Evolutionary conservation across 1,284 basidiomycete genomes (phyloP).

Genomic region (Pyrrhoderma lamaoense): DNA sequence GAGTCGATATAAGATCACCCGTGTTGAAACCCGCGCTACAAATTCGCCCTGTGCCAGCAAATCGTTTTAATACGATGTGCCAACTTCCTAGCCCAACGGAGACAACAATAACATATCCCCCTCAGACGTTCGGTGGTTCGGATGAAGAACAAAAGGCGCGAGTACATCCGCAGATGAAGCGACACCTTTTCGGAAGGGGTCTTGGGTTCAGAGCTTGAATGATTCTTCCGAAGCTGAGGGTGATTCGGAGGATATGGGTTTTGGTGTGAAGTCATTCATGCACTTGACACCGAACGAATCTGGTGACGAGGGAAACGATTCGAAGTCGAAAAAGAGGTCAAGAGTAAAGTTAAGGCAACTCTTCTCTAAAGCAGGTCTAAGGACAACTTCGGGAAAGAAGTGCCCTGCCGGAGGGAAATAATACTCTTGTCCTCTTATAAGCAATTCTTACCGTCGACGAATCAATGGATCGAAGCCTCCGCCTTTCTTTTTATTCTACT

Average conservation of each 20-base stretch:
- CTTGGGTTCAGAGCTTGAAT: background rate
- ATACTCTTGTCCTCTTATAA: no score
- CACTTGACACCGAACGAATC: constrained; percentile 15
- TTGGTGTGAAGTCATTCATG: constrained; percentile 14
- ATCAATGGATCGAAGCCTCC: background rate
- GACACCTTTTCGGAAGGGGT: background rate
- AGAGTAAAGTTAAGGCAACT: constrained; percentile 11
- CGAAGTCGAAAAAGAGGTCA: constrained; percentile 4
- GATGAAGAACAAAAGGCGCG: background rate
- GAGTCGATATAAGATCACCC: background rate
- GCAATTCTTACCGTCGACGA: no score
- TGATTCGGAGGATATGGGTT: background rate
- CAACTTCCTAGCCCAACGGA: constrained; percentile 11
- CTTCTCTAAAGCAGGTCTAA: constrained; percentile 13
- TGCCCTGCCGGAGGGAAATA: no score
- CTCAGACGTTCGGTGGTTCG: background rate
- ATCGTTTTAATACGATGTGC: background rate
- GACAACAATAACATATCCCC: constrained; percentile 10
- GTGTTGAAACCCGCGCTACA: constrained; percentile 13
- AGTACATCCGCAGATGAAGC: background rate
- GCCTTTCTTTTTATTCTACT: background rate
- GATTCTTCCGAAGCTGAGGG: constrained; percentile 4
- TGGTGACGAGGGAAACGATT: constrained; percentile 5
- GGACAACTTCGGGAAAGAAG: background rate
- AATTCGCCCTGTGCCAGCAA: constrained; percentile 5